Conservation (phyloP, 768 basidiomycete species). For the Kwoniella sp. region DNA sequence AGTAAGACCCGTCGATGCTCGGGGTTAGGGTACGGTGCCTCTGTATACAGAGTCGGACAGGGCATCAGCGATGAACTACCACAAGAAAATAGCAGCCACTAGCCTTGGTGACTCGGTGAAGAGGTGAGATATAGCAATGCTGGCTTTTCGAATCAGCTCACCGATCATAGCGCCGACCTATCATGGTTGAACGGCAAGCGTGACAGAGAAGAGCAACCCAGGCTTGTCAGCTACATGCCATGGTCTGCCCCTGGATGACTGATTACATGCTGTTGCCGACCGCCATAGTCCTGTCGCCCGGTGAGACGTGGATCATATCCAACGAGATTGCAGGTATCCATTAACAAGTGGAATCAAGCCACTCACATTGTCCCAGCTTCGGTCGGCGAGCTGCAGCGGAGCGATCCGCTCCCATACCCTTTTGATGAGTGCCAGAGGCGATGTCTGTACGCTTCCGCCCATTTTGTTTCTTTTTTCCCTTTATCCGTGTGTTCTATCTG, state of each 20-base stretch:
- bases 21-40: conserved; percentile 59
- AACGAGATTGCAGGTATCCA: background rate
- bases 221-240: background rate
- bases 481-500: too few relatives aligned
- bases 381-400: conserved; percentile 79
- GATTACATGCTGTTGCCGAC: too few relatives aligned
- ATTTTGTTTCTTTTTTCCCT: too few relatives aligned
- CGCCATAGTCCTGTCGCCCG: too few relatives aligned
- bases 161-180: conserved; percentile 77
- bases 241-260: too few relatives aligned
- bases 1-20: conserved; percentile 63
- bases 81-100: too few relatives aligned
- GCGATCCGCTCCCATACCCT: conserved; percentile 64
- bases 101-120: background rate
- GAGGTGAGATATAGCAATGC: background rate
- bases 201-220: background rate
- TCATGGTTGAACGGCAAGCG: too few relatives aligned
- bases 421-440: conserved; percentile 49
- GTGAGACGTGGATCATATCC: background rate
- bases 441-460: conserved; percentile 10
- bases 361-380: conserved; percentile 87
- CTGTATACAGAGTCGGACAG: too few relatives aligned
- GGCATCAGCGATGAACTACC: background rate
- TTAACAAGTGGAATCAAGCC: background rate
- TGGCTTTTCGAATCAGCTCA: conserved; percentile 46